Conservation (phyloP, 179 eudicot genomes). For the Heliamphora pulchella region DNA sequence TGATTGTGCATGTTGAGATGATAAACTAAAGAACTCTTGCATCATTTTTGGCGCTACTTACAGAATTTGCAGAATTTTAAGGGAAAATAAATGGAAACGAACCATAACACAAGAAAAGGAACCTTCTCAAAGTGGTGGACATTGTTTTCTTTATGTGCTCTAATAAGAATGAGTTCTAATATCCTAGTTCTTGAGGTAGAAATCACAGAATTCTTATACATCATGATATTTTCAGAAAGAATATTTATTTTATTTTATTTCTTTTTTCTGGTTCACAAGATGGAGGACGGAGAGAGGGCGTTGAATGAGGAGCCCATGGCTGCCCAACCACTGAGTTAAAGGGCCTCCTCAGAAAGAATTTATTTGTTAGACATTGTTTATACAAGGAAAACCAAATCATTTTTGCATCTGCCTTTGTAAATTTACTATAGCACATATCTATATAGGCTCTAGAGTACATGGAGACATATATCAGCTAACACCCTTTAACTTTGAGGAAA, state of each 20-base stretch:
- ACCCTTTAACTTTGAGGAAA: neutral
- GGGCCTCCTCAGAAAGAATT: neutral
- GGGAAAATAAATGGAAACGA: neutral
- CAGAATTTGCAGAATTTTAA: neutral
- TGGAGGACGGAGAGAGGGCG: too few species aligned
- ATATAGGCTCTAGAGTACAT: too few species aligned
- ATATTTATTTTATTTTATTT: too few species aligned
- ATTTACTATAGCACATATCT: neutral
- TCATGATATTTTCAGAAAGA: neutral
- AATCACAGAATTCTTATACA: neutral
- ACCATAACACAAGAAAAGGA: neutral
- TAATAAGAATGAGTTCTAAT: neutral
- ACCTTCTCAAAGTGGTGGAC: neutral
- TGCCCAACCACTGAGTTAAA: too few species aligned
- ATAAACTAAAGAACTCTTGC: neutral
- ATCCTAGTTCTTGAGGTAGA: neutral
- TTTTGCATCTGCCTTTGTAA: neutral
- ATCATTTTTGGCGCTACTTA: neutral
- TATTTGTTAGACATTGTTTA: neutral
- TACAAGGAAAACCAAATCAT: neutral
- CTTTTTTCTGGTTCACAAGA: too few species aligned
- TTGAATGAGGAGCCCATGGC: too few species aligned
- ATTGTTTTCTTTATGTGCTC: neutral
- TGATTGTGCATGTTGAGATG: constrained; percentile 18
- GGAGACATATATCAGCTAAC: neutral